Evolutionary conservation across 306 rosid genomes (phyloP).

Genomic region (Oemleria cerasiformis): DNA sequence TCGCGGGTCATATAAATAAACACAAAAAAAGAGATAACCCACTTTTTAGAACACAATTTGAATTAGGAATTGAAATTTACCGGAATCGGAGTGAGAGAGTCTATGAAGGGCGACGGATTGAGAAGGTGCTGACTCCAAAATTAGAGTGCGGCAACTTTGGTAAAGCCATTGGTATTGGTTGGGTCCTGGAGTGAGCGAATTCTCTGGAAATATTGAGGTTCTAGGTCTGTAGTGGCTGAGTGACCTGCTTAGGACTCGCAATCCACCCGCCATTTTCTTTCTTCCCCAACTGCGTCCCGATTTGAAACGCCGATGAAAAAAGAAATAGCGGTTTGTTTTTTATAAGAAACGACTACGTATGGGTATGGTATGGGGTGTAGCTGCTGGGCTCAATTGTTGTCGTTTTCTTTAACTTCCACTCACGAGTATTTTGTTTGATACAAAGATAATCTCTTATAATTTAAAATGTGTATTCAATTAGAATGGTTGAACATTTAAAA

Average conservation of each 20-base stretch:
- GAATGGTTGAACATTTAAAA: too few relatives aligned
- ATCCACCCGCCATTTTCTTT: slow-evolving; percentile 33
- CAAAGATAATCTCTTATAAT: too few relatives aligned
- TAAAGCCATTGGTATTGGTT: slow-evolving; percentile 38
- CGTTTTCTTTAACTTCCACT: too few relatives aligned
- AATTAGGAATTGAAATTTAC: slow-evolving; percentile 24
- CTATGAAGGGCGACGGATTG: slow-evolving; percentile 53
- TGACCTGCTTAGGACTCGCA: slow-evolving; percentile 36
- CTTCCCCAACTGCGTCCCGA: too few relatives aligned
- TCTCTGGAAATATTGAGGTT: slow-evolving; percentile 29
- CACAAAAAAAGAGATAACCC: not conserved
- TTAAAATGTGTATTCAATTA: too few relatives aligned
- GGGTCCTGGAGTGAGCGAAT: slow-evolving; percentile 4
- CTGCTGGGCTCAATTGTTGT: too few relatives aligned
- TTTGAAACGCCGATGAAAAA: too few relatives aligned
- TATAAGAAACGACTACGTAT: too few relatives aligned
- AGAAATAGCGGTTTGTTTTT: too few relatives aligned
- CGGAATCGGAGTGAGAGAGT: slow-evolving; percentile 63
- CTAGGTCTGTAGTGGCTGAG: slow-evolving; percentile 21
- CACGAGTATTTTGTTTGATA: too few relatives aligned
- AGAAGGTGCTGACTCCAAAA: slow-evolving; percentile 51
- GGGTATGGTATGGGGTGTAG: too few relatives aligned
- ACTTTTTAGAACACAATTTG: not conserved
- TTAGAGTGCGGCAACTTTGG: slow-evolving; percentile 49
- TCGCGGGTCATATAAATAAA: not conserved